Conservation (phyloP, 495 filamentous ascomycete species). For the Neurospora intermedia region DNA sequence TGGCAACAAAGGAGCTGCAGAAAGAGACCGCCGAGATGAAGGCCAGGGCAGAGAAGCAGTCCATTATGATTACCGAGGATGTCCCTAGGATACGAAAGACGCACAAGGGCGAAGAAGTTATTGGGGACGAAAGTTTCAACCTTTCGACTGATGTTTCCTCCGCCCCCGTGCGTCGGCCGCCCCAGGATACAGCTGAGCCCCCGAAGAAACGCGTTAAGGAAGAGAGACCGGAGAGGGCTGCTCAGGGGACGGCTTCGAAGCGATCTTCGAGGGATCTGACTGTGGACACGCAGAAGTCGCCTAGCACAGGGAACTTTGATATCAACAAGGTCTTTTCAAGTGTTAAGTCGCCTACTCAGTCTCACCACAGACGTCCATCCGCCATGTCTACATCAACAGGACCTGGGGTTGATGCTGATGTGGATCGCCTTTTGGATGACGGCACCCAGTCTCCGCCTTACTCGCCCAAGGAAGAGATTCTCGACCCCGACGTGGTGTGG, state of each 20-base stretch:
- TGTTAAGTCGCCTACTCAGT: constrained; percentile 47
- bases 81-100: constrained; percentile 78
- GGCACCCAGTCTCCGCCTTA: constrained; percentile 76
- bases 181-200: constrained; percentile 14
- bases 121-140: constrained; percentile 50
- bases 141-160: constrained; percentile 27
- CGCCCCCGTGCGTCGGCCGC: constrained; percentile 25
- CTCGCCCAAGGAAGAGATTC: constrained; percentile 56
- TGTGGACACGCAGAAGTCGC: constrained; percentile 42
- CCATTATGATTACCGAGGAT: constrained; percentile 73
- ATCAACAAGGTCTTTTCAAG: constrained; percentile 61
- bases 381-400: constrained; percentile 33
- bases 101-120: constrained; percentile 88
- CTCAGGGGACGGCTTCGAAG: background rate
- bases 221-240: constrained; percentile 4
- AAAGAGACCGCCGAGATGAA: constrained; percentile 64
- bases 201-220: constrained; percentile 20
- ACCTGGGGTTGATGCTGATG: constrained; percentile 67
- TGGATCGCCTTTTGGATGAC: constrained; percentile 82
- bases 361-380: constrained; percentile 28
- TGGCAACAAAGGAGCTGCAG: constrained; percentile 85
- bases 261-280: constrained; percentile 23
- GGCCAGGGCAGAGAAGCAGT: constrained; percentile 66
- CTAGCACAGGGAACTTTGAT: constrained; percentile 48
- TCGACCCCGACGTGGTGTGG: constrained; percentile 65